A percentile compares a stretch with the other conserved stretches of the same genome.
phyloP scores from a whole-genome alignment of 345 rosid species.

The Citrus australasica region DNA sequence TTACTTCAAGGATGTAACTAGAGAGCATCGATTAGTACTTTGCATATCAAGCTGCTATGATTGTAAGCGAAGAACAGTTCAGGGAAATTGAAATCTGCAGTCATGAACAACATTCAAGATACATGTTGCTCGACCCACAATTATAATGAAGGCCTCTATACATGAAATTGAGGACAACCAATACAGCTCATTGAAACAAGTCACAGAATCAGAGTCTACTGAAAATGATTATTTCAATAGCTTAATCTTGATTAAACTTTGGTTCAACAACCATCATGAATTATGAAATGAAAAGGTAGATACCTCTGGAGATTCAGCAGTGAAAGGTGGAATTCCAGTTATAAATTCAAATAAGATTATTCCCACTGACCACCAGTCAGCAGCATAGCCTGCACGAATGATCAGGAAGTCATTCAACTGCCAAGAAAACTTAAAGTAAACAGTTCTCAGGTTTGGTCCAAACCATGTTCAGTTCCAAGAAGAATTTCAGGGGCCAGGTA shows the following conservation, averaged over 20 bases:
- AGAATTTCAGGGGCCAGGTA: constrained; percentile 92
- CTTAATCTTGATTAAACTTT: background rate
- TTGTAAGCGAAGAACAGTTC: background rate
- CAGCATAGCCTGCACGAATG: constrained; percentile 61
- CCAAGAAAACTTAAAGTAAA: constrained; percentile 9
- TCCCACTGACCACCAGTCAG: constrained; percentile 94
- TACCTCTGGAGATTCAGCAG: constrained; percentile 75
- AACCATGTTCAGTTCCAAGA: constrained; percentile 84
- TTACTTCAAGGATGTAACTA: background rate
- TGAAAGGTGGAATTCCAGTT: constrained; percentile 82
- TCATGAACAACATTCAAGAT: background rate
- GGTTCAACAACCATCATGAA: background rate
- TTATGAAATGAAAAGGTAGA: constrained; percentile 12
- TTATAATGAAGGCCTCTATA: background rate
- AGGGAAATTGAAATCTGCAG: background rate
- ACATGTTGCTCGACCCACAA: background rate
- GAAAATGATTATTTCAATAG: background rate
- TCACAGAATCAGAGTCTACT: background rate
- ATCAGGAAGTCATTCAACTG: constrained; percentile 23
- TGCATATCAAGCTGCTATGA: constrained; percentile 1
- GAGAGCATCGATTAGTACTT: background rate
- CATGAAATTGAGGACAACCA: background rate
- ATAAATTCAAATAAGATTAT: constrained; percentile 74
- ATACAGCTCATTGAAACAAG: background rate
- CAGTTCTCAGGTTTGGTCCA: constrained; percentile 20